Conservation (phyloP, 140 eudicot genomes). For the Senecio squalidus region DNA sequence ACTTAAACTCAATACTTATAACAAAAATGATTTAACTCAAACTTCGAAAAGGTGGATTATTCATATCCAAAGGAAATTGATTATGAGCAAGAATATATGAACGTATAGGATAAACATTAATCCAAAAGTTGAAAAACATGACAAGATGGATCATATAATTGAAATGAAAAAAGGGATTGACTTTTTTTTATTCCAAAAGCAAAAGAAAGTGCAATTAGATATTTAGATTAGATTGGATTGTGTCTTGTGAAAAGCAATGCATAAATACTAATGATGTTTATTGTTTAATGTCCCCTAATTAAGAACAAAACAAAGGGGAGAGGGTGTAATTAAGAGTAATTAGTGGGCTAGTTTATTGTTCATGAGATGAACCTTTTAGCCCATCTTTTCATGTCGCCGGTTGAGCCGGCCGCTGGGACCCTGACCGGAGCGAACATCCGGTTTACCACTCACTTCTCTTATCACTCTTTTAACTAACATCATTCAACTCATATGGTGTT, state of each 20-base stretch:
- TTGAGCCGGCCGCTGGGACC: constrained; percentile 28
- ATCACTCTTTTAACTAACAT: constrained; percentile 24
- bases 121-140: constrained; percentile 18
- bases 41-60: neutral
- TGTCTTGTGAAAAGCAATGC: constrained; percentile 25
- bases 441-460: constrained; percentile 33
- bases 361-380: constrained; percentile 26
- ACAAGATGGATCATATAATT: constrained; percentile 24
- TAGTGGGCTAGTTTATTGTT: constrained; percentile 8
- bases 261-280: constrained; percentile 23
- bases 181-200: constrained; percentile 19
- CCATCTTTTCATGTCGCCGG: constrained; percentile 32
- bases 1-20: too few relatives aligned
- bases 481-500: constrained; percentile 21
- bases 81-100: constrained; percentile 10
- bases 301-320: constrained; percentile 15
- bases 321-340: constrained; percentile 24
- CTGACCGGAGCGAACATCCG: constrained; percentile 24
- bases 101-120: constrained; percentile 17
- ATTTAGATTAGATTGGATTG: constrained; percentile 29
- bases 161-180: neutral
- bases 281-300: constrained; percentile 29
- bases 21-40: neutral
- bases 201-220: constrained; percentile 26
- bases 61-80: constrained; percentile 5